Base-by-base conservation (phyloP, 331 rosid genomes). In the Malus hybrid region DNA sequence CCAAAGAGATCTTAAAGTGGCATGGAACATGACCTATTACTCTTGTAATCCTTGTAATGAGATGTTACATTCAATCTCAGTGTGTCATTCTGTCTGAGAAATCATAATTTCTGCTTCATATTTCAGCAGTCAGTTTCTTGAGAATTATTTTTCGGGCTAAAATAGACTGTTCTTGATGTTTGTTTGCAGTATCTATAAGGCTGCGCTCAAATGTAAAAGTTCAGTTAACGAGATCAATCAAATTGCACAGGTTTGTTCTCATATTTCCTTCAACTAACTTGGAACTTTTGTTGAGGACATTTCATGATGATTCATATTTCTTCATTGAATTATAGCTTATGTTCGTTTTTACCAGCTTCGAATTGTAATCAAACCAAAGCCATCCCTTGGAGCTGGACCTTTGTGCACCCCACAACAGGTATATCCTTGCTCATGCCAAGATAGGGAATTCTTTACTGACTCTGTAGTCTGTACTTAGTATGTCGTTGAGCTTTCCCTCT, bases 351-450 rank as follows among this genome's bases (percentile, higher is more conserved):
- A 73, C 72, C 91, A 94, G 99, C 96, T 94, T 77, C 97, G 99
- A 13, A 83, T 94, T 63, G 79, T 92, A 78, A 84, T 92, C 85
- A 91, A 92, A 79, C 99, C 99, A 77, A 94, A 94, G 84, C 72
- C 80, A 20, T 86, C 91, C 78, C 46, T 84, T 63, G 99, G 97
- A 56, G 88, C 75, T 72, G 97, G 99, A 82, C 99, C 97, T 69
- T 81, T 94, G 81, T 90, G 97, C 85, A 86, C 82, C 57, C 87
- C 96, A 74, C 96, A 92, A 63, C 97, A 86, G 99, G 99, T 92
- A 82, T 77, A 48, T 67, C 42, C 68, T 78, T 74, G 60, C 71
- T 80, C 66, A 18, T 73, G 75, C 76, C 52, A 42, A 46, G 70
- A 65, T 66, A n/a, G 19, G 42, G 36, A 75, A 65, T 61, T 72